Conservation (phyloP, 2,329 filamentous ascomycete species). For the Fusarium buharicum region DNA sequence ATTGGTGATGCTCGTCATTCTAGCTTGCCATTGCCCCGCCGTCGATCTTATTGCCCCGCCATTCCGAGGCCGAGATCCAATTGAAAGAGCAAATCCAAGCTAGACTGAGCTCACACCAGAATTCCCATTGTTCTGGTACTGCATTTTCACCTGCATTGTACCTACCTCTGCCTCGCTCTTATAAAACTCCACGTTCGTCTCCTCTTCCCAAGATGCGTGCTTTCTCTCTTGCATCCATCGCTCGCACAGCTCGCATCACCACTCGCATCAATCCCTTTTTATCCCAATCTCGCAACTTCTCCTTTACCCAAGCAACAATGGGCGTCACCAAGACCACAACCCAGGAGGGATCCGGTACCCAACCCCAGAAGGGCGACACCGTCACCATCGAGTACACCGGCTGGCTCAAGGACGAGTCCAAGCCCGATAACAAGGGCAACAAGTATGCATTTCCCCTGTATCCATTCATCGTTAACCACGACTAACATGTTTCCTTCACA, state of each 20-base stretch:
- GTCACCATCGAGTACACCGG: constrained; percentile 94
- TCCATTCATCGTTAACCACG: neutral
- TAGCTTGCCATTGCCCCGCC: constrained; percentile 40
- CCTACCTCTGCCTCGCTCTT: constrained; percentile 14
- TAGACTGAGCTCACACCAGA: constrained; percentile 32
- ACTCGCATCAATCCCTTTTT: constrained; percentile 37
- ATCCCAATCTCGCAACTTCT: constrained; percentile 34
- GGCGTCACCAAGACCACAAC: constrained; percentile 76
- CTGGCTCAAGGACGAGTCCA: constrained; percentile 75
- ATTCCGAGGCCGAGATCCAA: constrained; percentile 36
- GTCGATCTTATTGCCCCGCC: constrained; percentile 46
- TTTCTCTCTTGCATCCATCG: constrained; percentile 38
- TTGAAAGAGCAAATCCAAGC: constrained; percentile 25
- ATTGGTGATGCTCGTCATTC: constrained; percentile 44
- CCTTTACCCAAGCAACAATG: constrained; percentile 61
- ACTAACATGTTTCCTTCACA: constrained; percentile 52
- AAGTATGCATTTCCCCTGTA: constrained; percentile 65
- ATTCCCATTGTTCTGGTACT: constrained; percentile 29
- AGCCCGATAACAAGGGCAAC: constrained; percentile 72
- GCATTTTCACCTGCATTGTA: constrained; percentile 28
- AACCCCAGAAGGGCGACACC: constrained; percentile 72
- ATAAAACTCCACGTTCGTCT: constrained; percentile 38
- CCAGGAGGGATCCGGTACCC: constrained; percentile 69
- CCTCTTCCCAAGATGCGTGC: constrained; percentile 30
- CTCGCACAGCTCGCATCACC: constrained; percentile 29